A percentile compares a stretch with the other conserved stretches of the same genome.
These are phyloP conservation scores for Microsporum ferrugineum DNA, from an alignment of 2,329 filamentous ascomycete species.

Conservation along the genomic window DNA sequence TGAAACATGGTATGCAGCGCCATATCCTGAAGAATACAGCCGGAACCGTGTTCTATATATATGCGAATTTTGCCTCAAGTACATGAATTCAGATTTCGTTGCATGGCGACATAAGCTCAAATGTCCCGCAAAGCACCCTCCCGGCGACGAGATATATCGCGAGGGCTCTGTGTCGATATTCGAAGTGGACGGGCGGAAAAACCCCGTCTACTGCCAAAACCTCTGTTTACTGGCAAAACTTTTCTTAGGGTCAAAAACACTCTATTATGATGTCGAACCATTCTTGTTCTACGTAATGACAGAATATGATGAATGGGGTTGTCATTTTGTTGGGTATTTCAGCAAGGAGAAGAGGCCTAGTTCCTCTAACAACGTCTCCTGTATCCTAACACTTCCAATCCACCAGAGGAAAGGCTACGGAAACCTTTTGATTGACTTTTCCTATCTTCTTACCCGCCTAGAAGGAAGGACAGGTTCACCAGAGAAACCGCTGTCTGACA, in stretches of 20 bases:
- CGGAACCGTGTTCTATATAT: constrained; percentile 95
- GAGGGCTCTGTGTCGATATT: constrained; percentile 92
- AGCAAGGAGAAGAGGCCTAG: constrained; percentile 95
- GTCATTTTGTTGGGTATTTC: constrained; percentile 97
- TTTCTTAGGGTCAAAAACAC: constrained; percentile 93
- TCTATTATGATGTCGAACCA: constrained; percentile 99
- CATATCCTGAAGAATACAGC: constrained; percentile 96
- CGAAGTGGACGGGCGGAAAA: constrained; percentile 88
- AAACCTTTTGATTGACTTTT: constrained; percentile 94
- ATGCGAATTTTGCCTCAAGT: constrained; percentile 97
- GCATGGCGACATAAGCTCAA: constrained; percentile 97
- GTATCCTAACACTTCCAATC: constrained; percentile 89
- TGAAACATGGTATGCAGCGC: constrained; percentile 97
- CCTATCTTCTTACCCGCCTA: constrained; percentile 84
- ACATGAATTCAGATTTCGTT: constrained; percentile 98
- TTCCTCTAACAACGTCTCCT: constrained; percentile 94
- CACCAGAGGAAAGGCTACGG: constrained; percentile 96
- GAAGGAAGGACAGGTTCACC: constrained; percentile 91
- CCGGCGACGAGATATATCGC: constrained; percentile 94
- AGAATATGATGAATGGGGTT: constrained; percentile 73
- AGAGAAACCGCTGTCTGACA: constrained; percentile 93
- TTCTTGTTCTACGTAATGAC: constrained; percentile 99
- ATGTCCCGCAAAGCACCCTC: constrained; percentile 90
- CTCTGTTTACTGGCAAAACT: constrained; percentile 89
- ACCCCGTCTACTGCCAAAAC: constrained; percentile 93